Evolutionary conservation across 2,329 filamentous ascomycete species (phyloP), one percentile per base, ranked within the genome.

Genomic region (Fusarium secorum): DNA sequence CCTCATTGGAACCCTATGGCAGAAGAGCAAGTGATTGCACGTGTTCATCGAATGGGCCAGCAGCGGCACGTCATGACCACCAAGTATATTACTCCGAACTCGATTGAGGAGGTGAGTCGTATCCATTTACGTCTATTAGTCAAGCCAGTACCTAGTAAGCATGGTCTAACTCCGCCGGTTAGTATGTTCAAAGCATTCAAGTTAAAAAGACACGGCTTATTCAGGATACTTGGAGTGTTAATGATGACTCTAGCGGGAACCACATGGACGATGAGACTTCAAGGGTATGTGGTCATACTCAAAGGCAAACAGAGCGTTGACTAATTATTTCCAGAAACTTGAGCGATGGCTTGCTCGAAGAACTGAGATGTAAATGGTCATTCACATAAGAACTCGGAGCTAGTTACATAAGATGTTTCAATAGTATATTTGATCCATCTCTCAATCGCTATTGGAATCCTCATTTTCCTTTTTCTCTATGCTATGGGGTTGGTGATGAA

Each of bases 181-280:
- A 48, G 45, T 49, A 49, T 11, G 46, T 49, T 10, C 30, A 33
- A 18, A 49, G 46, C 11, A 33, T 49, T 22, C 30, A 49, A 18
- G 0, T 18, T 1, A 10, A 24, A 0, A 49, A 49, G 5, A 20
- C 0, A 10, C 5, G 3, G 11, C n/a, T 49, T 5, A 33, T 49
- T 7, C 28, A 3, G 5, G n/a, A 49, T 20, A 24, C 46, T 0
- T 49, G 46, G 46, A 0, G 28, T 32, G 5, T 13, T 2, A 2
- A 33, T 7, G 5, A 14, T 33, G 15, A 2, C 7, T 18, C 28
- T 10, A 5, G 0, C 7, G 15, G 2, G 0, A 32, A 14, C 14
- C 0, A 0, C 2, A 5, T 20, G 0, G 5, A 18, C 3, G 0
- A 22, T 49, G 45, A 24, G n/a, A 14, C 1, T 10, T 49, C 11